A percentile compares a stretch with the other conserved stretches of the same genome.
phyloP scores from a whole-genome alignment of 1,284 basidiomycete genomes.

The Albatrellus sp. region DNA sequence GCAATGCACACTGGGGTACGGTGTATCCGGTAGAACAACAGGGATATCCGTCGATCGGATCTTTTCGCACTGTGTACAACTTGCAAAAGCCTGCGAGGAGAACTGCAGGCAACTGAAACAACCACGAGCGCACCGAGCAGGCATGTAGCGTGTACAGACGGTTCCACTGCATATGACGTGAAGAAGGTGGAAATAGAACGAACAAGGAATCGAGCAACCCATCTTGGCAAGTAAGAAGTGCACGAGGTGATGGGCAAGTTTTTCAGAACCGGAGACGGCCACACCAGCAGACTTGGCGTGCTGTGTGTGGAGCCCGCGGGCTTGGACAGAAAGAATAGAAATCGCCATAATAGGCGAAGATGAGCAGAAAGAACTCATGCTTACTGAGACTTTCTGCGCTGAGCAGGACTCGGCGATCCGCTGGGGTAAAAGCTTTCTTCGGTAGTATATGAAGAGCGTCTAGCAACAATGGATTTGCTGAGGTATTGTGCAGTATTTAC shows the following conservation, averaged over 20 bases:
- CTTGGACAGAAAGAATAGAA: neutral
- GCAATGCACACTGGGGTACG: neutral
- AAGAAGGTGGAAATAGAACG: neutral
- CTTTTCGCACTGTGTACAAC: too few species aligned
- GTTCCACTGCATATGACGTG: neutral
- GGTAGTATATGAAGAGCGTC: slow-evolving; percentile 7
- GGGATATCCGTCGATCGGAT: too few species aligned
- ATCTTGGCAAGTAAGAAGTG: neutral
- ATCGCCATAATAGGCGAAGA: neutral
- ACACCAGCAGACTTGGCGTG: too few species aligned
- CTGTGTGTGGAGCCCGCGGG: neutral
- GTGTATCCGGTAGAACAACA: too few species aligned
- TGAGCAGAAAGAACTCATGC: slow-evolving; percentile 1
- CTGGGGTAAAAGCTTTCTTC: slow-evolving; percentile 5
- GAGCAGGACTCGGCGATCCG: slow-evolving; percentile 4
- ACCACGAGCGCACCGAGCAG: too few species aligned
- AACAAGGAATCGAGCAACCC: neutral
- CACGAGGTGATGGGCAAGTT: slow-evolving; percentile 1
- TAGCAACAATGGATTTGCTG: slow-evolving; percentile 8
- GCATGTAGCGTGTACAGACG: too few species aligned
- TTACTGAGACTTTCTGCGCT: slow-evolving; percentile 10
- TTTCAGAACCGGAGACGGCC: slow-evolving; percentile 1
- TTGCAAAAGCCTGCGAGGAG: too few species aligned
- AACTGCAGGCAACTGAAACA: too few species aligned
- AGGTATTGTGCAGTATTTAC: slow-evolving; percentile 3